Base-by-base conservation (phyloP, 352 stramenopile species). In the Phytopythium delawarense region DNA sequence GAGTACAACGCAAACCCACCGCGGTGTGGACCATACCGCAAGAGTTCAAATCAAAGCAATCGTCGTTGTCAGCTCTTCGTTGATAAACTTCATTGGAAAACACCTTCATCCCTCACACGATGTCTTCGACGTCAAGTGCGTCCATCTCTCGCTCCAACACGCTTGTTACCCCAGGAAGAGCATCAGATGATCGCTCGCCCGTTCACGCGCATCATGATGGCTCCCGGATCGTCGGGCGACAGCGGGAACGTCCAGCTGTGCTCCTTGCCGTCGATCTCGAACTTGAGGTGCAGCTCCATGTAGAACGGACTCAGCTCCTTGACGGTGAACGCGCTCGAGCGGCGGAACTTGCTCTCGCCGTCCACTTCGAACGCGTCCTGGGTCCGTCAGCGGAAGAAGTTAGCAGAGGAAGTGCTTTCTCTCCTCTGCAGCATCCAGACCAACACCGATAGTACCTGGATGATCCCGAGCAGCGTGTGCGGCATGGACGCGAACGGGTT, bases 401-500 rank as follows among this genome's bases (percentile, higher is more conserved):
- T 21, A 54, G 48, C 11, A 37, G 23, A 39, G 23, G 23, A 54
- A n/a, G n/a, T n/a, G n/a, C n/a, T n/a, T n/a, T n/a, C n/a, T n/a
- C n/a, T n/a, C n/a, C n/a, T n/a, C 12, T 12, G 7, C 2, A 21
- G 3, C 7, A 2, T 23, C 2, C 11, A 13, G 23, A 30, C 20
- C n/a, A 44, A 7, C 9, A 0, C 7, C 12, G 6, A 15, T 15
- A 0, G 5, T 25, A 57, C 50, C 50, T 57, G 50, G 21, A 57
- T 57, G 25, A 57, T 57, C 0, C 50, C 50, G 1, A 57, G 28
- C 30, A 57, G 50, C 30, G 50, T 57, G 28, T 57, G 50, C 23
- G 50, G 50, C 50, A 57, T 57, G 13, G 50, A 44, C 28, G 50
- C 50, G 50, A 57, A 57, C 32, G 50, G 30, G 18, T 57, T 57